These are phyloP conservation scores for Psilocybe cubensis DNA, from an alignment of 768 basidiomycete species.

Conservation along the genomic window DNA sequence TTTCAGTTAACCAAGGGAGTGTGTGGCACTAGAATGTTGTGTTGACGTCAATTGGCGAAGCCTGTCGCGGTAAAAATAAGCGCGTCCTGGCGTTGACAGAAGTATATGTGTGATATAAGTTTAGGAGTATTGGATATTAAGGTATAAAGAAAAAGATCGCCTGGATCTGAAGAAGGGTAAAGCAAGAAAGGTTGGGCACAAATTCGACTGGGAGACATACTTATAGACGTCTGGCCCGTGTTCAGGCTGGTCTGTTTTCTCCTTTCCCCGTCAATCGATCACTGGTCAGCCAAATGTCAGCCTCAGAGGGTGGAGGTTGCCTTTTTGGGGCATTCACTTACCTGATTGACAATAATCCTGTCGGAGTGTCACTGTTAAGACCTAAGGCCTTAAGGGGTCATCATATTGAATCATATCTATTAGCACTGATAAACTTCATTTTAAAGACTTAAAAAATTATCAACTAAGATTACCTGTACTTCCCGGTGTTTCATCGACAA, in stretches of 20 bases:
- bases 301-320: background rate
- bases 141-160: conserved; percentile 45
- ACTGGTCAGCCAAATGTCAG: background rate
- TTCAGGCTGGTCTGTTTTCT: background rate
- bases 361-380: background rate
- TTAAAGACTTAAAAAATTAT: too few relatives aligned
- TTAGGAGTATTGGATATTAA: conserved; percentile 17
- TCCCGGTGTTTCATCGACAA: too few relatives aligned
- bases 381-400: too few relatives aligned
- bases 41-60: conserved; percentile 15
- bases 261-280: background rate
- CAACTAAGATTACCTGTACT: too few relatives aligned
- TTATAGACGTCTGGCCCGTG: conserved; percentile 19
- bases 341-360: background rate
- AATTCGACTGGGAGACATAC: conserved; percentile 13
- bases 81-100: conserved; percentile 29
- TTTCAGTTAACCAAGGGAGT: conserved; percentile 9
- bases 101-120: conserved; percentile 23
- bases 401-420: too few relatives aligned
- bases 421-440: too few relatives aligned
- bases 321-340: conserved; percentile 1
- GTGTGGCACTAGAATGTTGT: conserved; percentile 14
- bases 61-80: conserved; percentile 8
- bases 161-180: conserved; percentile 51
- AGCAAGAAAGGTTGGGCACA: conserved; percentile 30